These are phyloP conservation scores for Aphanomyces astaci DNA, from an alignment of 352 stramenopile species.

Conservation along the genomic window DNA sequence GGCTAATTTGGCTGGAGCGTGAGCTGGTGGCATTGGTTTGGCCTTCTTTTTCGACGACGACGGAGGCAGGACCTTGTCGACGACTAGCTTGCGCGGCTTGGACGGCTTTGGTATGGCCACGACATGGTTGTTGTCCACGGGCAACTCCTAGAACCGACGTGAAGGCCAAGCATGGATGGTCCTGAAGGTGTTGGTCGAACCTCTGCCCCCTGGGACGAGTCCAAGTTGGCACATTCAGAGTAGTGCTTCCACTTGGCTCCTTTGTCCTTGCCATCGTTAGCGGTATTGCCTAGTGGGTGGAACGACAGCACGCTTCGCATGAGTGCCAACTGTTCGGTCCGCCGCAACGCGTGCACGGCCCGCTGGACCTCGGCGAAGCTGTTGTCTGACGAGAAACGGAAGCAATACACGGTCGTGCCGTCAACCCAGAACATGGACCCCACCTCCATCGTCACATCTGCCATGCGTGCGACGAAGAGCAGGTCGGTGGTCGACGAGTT, in stretches of 20 bases:
- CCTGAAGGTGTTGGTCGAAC: neutral
- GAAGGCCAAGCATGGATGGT: neutral
- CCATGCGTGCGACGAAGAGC: conserved; percentile 43
- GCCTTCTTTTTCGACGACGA: neutral
- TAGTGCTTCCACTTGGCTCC: conserved; percentile 13
- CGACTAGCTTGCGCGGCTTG: neutral
- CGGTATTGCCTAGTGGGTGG: neutral
- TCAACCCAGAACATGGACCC: conserved; percentile 43
- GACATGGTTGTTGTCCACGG: neutral
- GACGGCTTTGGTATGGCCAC: neutral
- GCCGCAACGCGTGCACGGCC: conserved; percentile 6
- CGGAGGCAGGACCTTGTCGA: neutral
- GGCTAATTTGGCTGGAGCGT: neutral
- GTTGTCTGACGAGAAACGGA: conserved; percentile 12
- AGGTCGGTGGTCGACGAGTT: conserved; percentile 49
- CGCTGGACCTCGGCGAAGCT: conserved; percentile 11
- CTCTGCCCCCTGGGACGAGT: neutral
- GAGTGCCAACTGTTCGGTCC: conserved; percentile 10
- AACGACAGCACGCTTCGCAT: conserved; percentile 1
- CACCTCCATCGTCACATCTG: conserved; percentile 35
- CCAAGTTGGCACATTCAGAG: conserved; percentile 1
- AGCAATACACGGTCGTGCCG: conserved; percentile 8
- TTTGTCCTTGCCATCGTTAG: neutral
- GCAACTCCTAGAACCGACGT: neutral
- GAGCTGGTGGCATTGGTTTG: neutral